Evolutionary conservation across 2,329 filamentous ascomycete species (phyloP).

Genomic region (Penicillium hordei): DNA sequence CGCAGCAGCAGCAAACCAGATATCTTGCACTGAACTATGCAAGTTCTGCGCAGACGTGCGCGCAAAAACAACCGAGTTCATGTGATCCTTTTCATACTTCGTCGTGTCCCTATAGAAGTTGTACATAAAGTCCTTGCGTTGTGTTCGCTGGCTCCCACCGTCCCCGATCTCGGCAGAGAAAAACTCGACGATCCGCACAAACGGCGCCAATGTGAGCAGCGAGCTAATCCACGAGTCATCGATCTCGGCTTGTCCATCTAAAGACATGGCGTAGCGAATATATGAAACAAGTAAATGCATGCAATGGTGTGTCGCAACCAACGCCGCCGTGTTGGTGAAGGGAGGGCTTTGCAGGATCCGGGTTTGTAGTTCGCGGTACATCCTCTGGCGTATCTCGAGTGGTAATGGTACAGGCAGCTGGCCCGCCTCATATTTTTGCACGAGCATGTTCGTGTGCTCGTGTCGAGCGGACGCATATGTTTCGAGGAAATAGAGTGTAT

Average conservation of each 20-base stretch:
- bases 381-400: slow-evolving; percentile 32
- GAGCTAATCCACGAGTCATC: slow-evolving; percentile 45
- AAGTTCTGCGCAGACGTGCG: slow-evolving; percentile 29
- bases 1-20: slow-evolving; percentile 42
- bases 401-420: slow-evolving; percentile 40
- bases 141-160: slow-evolving; percentile 40
- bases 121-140: slow-evolving; percentile 46
- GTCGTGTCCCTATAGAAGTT: slow-evolving; percentile 45
- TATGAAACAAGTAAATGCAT: slow-evolving; percentile 43
- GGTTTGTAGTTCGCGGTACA: slow-evolving; percentile 40
- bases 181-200: slow-evolving; percentile 42
- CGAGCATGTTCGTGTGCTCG: slow-evolving; percentile 39
- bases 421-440: slow-evolving; percentile 41
- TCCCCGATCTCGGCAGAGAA: slow-evolving; percentile 47
- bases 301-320: slow-evolving; percentile 45
- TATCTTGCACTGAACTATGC: slow-evolving; percentile 37
- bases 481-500: slow-evolving; percentile 44
- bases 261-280: slow-evolving; percentile 39
- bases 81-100: slow-evolving; percentile 38
- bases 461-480: slow-evolving; percentile 40
- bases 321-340: slow-evolving; percentile 41
- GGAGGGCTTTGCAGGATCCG: slow-evolving; percentile 42
- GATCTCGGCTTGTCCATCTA: slow-evolving; percentile 27
- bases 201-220: slow-evolving; percentile 41
- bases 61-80: slow-evolving; percentile 41